A percentile compares a stretch with the other conserved stretches of the same genome.
Conservation (phyloP, 225 moss, liverwort and hornwort species). For the Polytrichum formosum region DNA sequence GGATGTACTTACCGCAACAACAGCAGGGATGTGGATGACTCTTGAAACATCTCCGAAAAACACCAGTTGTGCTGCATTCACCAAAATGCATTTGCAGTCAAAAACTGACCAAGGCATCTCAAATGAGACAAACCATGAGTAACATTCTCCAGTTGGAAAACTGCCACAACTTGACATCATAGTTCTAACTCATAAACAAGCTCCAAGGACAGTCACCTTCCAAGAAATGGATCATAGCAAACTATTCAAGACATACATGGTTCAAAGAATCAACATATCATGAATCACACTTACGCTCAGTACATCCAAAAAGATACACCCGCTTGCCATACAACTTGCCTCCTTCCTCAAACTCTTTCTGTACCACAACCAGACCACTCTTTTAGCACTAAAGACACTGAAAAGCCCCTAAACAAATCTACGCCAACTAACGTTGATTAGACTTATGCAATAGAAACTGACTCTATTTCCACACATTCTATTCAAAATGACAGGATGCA, state of each 20-base stretch:
- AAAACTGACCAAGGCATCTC: background rate
- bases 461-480: too few relatives aligned
- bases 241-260: too few relatives aligned
- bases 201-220: too few relatives aligned
- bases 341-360: slow-evolving; percentile 79
- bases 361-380: slow-evolving; percentile 6
- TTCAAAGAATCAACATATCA: too few relatives aligned
- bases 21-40: slow-evolving; percentile 87
- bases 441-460: too few relatives aligned
- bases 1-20: slow-evolving; percentile 57
- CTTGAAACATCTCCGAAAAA: slow-evolving; percentile 60
- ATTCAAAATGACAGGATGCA: too few relatives aligned
- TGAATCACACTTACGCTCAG: slow-evolving; percentile 59
- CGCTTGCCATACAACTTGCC: slow-evolving; percentile 62
- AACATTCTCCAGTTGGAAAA: too few relatives aligned
- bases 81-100: background rate
- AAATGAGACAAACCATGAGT: background rate
- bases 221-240: background rate
- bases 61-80: slow-evolving; percentile 69
- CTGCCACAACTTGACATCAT: too few relatives aligned
- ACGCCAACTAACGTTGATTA: too few relatives aligned
- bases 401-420: too few relatives aligned
- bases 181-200: background rate
- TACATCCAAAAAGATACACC: slow-evolving; percentile 91
- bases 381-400: too few relatives aligned